These are phyloP conservation scores for Vitis amurensis DNA, from an alignment of 164 flowering plant genomes.

Conservation along the genomic window DNA sequence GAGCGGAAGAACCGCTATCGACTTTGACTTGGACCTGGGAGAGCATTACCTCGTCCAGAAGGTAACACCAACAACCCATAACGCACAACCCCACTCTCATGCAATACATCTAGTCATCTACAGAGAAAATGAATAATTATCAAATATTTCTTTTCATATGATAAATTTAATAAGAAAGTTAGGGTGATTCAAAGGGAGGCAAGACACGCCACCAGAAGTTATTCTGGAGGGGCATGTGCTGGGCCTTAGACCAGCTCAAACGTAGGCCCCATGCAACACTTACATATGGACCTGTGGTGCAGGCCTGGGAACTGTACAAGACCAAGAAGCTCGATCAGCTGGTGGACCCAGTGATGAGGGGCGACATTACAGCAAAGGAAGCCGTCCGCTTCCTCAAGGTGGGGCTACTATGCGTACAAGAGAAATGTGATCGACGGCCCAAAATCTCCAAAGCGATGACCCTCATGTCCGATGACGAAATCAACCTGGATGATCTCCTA, in stretches of 20 bases:
- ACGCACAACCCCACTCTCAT: too few relatives aligned
- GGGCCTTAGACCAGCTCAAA: too few relatives aligned
- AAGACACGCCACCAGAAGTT: too few relatives aligned
- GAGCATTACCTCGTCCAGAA: conserved; percentile 24
- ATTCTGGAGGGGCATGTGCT: too few relatives aligned
- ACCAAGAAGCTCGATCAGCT: conserved; percentile 9
- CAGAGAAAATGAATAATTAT: not conserved
- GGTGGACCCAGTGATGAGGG: conserved; percentile 23
- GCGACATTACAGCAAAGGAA: conserved; percentile 8
- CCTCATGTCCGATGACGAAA: conserved; percentile 16
- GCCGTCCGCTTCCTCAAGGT: conserved; percentile 23
- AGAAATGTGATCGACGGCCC: conserved; percentile 17
- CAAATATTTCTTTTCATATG: not conserved
- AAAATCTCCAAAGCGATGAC: conserved; percentile 16
- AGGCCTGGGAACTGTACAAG: conserved; percentile 32
- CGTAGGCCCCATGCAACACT: too few relatives aligned
- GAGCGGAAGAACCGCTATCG: conserved; percentile 19
- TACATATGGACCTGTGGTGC: not conserved
- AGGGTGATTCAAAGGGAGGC: not conserved
- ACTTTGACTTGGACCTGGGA: conserved; percentile 15
- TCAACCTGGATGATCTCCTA: conserved; percentile 1
- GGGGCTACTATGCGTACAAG: conserved; percentile 26
- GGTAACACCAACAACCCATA: conserved; percentile 3
- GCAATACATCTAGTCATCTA: too few relatives aligned
- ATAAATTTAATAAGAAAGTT: not conserved